These are phyloP conservation scores for Microsporum audouinii DNA, from an alignment of 2,329 filamentous ascomycete genomes.

Conservation along the genomic window DNA sequence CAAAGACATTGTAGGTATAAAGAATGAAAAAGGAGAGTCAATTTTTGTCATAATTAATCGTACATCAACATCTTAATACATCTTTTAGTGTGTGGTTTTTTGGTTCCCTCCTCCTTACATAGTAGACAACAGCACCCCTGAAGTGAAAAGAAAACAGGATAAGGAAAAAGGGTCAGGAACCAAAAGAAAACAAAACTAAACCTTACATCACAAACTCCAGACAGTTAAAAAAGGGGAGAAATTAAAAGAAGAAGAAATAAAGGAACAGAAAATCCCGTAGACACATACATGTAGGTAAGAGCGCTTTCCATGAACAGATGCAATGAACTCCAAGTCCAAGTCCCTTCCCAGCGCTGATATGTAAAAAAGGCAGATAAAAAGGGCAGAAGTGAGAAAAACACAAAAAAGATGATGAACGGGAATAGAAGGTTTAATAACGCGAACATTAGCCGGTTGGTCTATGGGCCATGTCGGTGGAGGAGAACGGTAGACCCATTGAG, in stretches of 20 bases:
- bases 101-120: background rate
- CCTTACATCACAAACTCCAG: background rate
- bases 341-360: background rate
- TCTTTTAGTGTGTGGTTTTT: background rate
- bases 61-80: constrained; percentile 5
- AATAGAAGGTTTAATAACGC: constrained; percentile 2
- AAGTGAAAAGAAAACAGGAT: background rate
- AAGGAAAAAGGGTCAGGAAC: background rate
- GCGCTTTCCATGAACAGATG: background rate
- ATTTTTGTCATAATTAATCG: constrained; percentile 9
- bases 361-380: background rate
- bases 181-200: background rate
- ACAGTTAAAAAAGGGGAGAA: background rate
- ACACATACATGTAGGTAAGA: background rate
- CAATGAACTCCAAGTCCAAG: background rate
- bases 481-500: background rate
- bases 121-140: background rate
- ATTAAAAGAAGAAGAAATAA: background rate
- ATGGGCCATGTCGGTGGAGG: background rate
- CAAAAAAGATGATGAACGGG: background rate
- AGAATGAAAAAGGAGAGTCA: background rate
- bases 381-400: background rate
- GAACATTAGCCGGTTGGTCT: background rate
- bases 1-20: background rate
- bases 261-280: background rate